phyloP scores from a whole-genome alignment of 441 rosid species.

The Jatropha multifida region DNA sequence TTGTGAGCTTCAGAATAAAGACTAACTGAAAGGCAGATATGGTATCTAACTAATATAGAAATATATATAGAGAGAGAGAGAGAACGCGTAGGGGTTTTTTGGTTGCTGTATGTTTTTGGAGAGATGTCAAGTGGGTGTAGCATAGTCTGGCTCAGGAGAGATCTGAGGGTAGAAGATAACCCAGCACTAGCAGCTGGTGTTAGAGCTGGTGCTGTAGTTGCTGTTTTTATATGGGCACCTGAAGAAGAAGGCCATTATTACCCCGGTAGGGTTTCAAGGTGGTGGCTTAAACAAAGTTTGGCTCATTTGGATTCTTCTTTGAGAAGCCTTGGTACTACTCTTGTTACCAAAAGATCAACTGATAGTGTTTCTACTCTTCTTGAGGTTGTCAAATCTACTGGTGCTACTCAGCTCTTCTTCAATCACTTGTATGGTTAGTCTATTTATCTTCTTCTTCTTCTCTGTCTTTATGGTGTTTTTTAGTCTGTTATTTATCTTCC shows the following conservation, averaged over 20 bases:
- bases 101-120: constrained; percentile 14
- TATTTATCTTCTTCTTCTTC: constrained; percentile 16
- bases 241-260: constrained; percentile 86
- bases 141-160: constrained; percentile 99
- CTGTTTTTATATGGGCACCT: constrained; percentile 87
- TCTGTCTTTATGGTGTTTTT: background rate
- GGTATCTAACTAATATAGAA: background rate
- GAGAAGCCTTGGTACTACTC: constrained; percentile 80
- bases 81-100: constrained; percentile 13
- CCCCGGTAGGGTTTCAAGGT: constrained; percentile 96
- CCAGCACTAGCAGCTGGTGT: constrained; percentile 95
- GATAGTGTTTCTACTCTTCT: constrained; percentile 83
- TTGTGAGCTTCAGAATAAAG: background rate
- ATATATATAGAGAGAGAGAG: constrained; percentile 10
- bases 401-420: constrained; percentile 94
- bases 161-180: constrained; percentile 96
- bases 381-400: constrained; percentile 75
- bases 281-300: constrained; percentile 99
- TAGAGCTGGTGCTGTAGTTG: constrained; percentile 82
- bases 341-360: constrained; percentile 81
- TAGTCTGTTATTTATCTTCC: background rate
- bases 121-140: constrained; percentile 83
- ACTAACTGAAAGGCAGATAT: background rate
- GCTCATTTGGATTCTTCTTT: constrained; percentile 86
- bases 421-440: constrained; percentile 90